Evolutionary conservation across 2,329 filamentous ascomycete species (phyloP), one percentile per base, ranked within the genome.

Genomic region (Fusarium longipes): DNA sequence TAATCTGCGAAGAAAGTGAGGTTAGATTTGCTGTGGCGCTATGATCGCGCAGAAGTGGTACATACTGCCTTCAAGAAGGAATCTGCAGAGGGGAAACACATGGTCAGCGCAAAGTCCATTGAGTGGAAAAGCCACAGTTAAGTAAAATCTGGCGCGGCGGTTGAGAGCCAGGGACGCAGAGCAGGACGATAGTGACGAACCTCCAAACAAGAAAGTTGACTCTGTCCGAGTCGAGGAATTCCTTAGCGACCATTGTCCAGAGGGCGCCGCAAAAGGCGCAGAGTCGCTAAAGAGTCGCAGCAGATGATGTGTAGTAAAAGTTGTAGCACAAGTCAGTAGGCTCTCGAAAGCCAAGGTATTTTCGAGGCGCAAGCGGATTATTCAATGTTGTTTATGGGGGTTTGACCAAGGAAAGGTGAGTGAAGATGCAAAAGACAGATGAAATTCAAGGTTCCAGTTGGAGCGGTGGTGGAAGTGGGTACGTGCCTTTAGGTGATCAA

Each of bases 131-230:
- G 57, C 60, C 53, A 65, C 47, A 39, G 51, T 45, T 33, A 44
- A 50, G 57, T 36, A 43, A 27, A 15, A 54, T 57, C 50, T 57
- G 64, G 65, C 40, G 51, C 47, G 62, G 38, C 22, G 27, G 55
- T 50, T 52, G 63, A 66, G 54, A 50, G 64, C 63, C 62, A 70
- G 71, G 68, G 63, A 66, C 68, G 66, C 68, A 65, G 70, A 71
- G 70, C 27, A 15, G 22, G n/a, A 22, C 45, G 30, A 29, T 69
- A 71, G 66, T 69, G 74, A 85, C 87, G 79, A 83, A 90, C 88
- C 87, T 89, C 88, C 88, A 90, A 77, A 90, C 84, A 78, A 90
- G 84, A 83, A 87, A 90, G 82, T 90, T 90, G 83, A 90, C 82
- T 82, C 86, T 84, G 78, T 90, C 84, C 70, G 86, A 89, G 83